Conservation (phyloP, 2,329 filamentous ascomycete genomes). For the Penicillium sp. region DNA sequence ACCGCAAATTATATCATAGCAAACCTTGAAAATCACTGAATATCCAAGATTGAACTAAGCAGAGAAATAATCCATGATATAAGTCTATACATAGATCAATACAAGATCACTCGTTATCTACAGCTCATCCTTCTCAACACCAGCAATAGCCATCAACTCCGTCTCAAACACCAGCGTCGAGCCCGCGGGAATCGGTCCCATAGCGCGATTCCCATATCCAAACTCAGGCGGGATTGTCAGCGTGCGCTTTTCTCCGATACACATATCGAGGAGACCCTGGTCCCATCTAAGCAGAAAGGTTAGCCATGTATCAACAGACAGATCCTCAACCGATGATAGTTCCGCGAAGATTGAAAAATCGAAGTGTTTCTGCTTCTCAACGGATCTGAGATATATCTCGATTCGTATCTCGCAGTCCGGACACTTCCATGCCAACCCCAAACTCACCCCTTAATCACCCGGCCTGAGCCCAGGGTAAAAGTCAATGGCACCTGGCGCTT, state of each 20-base stretch:
- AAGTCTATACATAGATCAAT: constrained; percentile 1
- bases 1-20: too few species aligned
- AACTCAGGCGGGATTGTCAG: constrained; percentile 83
- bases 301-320: too few species aligned
- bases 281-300: constrained; percentile 62
- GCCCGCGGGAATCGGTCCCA: constrained; percentile 77
- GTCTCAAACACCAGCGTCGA: constrained; percentile 89
- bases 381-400: too few species aligned
- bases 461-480: constrained; percentile 72
- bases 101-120: constrained; percentile 15
- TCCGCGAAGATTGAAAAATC: too few species aligned
- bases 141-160: constrained; percentile 76
- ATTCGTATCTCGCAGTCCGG: too few species aligned
- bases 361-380: too few species aligned
- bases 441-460: constrained; percentile 81
- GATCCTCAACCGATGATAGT: too few species aligned
- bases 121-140: constrained; percentile 53
- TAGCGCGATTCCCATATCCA: constrained; percentile 69
- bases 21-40: too few species aligned
- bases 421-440: too few species aligned
- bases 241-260: constrained; percentile 85
- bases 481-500: constrained; percentile 67
- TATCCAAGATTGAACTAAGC: too few species aligned
- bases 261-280: constrained; percentile 84
- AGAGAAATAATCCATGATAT: too few species aligned